Base-by-base conservation (phyloP, 2,329 filamentous ascomycete genomes). In the Davidsoniella neocaledoniae region DNA sequence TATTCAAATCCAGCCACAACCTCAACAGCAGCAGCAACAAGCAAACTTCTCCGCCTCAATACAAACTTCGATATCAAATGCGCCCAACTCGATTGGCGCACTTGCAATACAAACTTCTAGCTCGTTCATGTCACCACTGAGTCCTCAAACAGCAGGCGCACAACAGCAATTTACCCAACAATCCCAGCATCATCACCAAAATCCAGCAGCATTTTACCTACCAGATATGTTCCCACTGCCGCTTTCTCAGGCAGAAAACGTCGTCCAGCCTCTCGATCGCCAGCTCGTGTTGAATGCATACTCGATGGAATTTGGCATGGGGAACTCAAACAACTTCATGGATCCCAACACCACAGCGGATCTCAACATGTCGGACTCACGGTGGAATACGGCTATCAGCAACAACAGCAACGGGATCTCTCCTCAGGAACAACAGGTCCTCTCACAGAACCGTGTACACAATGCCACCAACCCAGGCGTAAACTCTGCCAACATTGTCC, bases 281-380 rank as follows among this genome's bases (percentile, higher is more conserved):
- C 82, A 86, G 58, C 76, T 87, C 55, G 79, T 86, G 1, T 85
- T 86, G 54, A 79, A 79, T 37, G 81, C 79, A 1, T 90, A 87
- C 58, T 76, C 57, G 64, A 78, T 61, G 56, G 70, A 74, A 38
- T 61, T 67, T 1, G 62, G 61, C 6, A 65, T 69, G 46, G 58
- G 58, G 39, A 59, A 59, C 2, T 60, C 61, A 0, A 63, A 68
- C 21, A 62, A 62, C 5, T 57, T 68, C 44, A 64, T 72, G 57
- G 67, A 69, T 5, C 40, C 26, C 6, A 29, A 39, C 16, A 37
- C 21, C 44, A 21, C 26, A 33, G 7, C 26, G 10, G 10, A 16
- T 14, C 16, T 38, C 36, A 23, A n/a, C 19, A 23, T 37, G 7
- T 23, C 33, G 4, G 44, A 38, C 8, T 38, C 19, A 14, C 14